These are phyloP conservation scores for Ceratocystis ficicola DNA, from an alignment of 2,329 filamentous ascomycete species.

Conservation along the genomic window DNA sequence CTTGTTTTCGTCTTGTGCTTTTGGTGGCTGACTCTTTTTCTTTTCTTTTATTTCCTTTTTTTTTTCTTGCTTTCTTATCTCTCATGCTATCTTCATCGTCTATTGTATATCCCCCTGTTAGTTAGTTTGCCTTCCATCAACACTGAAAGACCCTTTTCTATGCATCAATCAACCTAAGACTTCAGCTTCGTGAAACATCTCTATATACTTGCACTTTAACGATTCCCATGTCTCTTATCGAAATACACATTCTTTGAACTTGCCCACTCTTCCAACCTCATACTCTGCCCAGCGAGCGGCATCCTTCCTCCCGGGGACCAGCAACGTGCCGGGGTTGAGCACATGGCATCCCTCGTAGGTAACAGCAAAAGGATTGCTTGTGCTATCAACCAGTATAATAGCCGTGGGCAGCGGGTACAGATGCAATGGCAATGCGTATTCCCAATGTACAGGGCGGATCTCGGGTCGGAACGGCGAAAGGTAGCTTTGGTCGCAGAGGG, in stretches of 20 bases:
- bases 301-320: conserved; percentile 55
- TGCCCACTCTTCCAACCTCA: conserved; percentile 53
- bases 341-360: conserved; percentile 95
- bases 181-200: neutral
- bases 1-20: neutral
- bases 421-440: conserved; percentile 62
- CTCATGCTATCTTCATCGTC: neutral
- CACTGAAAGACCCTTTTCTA: neutral
- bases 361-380: conserved; percentile 69
- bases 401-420: conserved; percentile 82
- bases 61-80: neutral
- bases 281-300: conserved; percentile 82
- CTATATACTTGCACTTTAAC: neutral
- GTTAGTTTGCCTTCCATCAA: neutral
- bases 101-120: conserved; percentile 1
- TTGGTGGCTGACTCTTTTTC: neutral
- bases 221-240: conserved; percentile 26
- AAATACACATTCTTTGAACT: conserved; percentile 50
- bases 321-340: conserved; percentile 75
- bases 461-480: conserved; percentile 76
- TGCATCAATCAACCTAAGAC: neutral
- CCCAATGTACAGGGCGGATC: conserved; percentile 77
- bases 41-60: neutral
- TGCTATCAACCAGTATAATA: conserved; percentile 69
- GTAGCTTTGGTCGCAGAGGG: conserved; percentile 78